Evolutionary conservation across 2,329 filamentous ascomycete genomes (phyloP).

Genomic region (Alternaria burnsii): DNA sequence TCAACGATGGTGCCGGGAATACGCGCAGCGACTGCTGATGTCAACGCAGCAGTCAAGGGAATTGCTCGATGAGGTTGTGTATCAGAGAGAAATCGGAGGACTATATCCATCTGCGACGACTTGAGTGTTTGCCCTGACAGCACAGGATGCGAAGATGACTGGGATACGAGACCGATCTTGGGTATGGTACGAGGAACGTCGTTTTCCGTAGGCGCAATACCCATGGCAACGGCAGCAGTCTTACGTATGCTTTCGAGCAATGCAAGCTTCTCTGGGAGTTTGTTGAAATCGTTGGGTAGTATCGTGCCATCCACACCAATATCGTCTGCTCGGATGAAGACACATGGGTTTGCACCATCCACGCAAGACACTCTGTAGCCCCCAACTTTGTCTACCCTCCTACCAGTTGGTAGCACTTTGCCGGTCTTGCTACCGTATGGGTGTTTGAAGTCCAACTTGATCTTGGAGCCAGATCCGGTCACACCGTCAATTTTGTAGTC

Average conservation of each 20-base stretch:
- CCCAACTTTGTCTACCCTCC: conserved; percentile 60
- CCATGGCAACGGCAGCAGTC: conserved; percentile 68
- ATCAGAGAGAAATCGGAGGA: conserved; percentile 56
- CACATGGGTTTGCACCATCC: conserved; percentile 70
- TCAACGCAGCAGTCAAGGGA: conserved; percentile 55
- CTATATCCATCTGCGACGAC: conserved; percentile 48
- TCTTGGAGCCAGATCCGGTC: conserved; percentile 63
- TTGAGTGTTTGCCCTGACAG: conserved; percentile 51
- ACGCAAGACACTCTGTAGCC: conserved; percentile 64
- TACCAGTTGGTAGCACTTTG: conserved; percentile 67
- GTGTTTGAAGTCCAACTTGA: conserved; percentile 68
- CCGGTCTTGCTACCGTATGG: conserved; percentile 72
- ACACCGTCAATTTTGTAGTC: conserved; percentile 72
- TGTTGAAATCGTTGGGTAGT: conserved; percentile 63
- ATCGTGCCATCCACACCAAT: conserved; percentile 61
- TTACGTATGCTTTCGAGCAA: conserved; percentile 67
- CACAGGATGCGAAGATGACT: conserved; percentile 48
- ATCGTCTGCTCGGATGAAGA: conserved; percentile 67
- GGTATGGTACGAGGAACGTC: conserved; percentile 66
- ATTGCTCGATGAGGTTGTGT: conserved; percentile 56
- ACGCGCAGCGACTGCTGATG: conserved; percentile 53
- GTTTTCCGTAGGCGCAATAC: conserved; percentile 58
- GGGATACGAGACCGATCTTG: conserved; percentile 67
- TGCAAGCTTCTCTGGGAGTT: conserved; percentile 58
- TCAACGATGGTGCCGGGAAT: conserved; percentile 50